Evolutionary conservation across 2,329 filamentous ascomycete genomes (phyloP).

Genomic region (Ophidiomyces ophidiicola): DNA sequence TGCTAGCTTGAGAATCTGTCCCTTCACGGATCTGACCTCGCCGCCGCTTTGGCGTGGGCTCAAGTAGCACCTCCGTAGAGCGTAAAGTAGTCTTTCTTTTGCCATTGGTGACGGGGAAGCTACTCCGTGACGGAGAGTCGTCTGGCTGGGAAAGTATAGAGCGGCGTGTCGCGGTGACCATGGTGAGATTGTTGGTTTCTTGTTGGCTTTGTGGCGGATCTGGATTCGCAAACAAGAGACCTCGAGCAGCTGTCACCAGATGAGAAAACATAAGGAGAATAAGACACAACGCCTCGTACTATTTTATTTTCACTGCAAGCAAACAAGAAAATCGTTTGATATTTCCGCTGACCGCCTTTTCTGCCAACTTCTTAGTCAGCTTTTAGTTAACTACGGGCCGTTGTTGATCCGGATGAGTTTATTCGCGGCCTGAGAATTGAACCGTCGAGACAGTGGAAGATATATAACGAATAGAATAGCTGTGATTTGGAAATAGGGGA

Average conservation of each 20-base stretch:
- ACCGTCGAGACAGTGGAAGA: too few relatives aligned
- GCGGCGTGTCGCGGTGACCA: conserved; percentile 27
- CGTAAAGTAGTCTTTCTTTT: conserved; percentile 24
- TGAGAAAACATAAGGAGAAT: conserved; percentile 31
- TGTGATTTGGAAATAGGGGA: too few relatives aligned
- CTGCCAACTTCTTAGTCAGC: too few relatives aligned
- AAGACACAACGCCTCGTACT: background rate
- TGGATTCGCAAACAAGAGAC: conserved; percentile 28
- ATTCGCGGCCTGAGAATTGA: too few relatives aligned
- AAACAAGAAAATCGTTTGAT: too few relatives aligned
- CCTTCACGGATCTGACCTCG: conserved; percentile 1
- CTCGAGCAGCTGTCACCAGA: conserved; percentile 32
- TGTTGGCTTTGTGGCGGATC: conserved; percentile 18
- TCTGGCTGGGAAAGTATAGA: conserved; percentile 18
- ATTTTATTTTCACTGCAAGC: background rate
- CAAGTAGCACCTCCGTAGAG: background rate
- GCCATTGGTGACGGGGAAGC: conserved; percentile 9
- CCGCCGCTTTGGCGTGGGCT: conserved; percentile 10
- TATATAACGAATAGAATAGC: too few relatives aligned
- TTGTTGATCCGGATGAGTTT: too few relatives aligned
- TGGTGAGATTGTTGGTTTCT: conserved; percentile 17
- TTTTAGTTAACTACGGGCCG: too few relatives aligned
- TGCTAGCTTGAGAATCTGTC: conserved; percentile 2
- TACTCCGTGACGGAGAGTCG: conserved; percentile 1
- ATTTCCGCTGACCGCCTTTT: background rate